Percentiles rank a stretch among this genome's conserved stretches.
phyloP scores from a whole-genome alignment of 1,284 basidiomycete genomes.

The Fomitopsis schrenkii region DNA sequence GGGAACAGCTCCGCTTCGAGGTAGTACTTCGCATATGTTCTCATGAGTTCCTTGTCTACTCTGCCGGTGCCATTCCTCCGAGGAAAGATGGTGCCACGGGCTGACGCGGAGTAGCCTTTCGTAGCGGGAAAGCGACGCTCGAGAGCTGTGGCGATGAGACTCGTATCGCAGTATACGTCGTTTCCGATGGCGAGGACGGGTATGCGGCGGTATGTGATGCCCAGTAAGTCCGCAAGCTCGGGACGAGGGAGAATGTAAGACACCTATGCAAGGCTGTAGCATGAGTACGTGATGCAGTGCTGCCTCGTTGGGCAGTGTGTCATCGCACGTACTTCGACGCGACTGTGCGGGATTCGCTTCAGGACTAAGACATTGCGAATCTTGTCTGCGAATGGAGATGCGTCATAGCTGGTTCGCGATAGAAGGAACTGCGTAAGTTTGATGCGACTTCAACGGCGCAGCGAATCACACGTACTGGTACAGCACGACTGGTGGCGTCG shows the following conservation, averaged over 20 bases:
- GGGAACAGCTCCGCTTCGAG: conserved; percentile 40
- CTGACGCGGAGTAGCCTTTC: conserved; percentile 30
- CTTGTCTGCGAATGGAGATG: conserved; percentile 47
- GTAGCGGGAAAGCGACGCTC: conserved; percentile 46
- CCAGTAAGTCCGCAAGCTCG: conserved; percentile 46
- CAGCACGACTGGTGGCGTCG: conserved; percentile 27
- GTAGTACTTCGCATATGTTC: conserved; percentile 42
- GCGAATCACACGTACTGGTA: conserved; percentile 32
- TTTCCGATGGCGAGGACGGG: conserved; percentile 55
- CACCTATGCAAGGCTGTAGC: conserved; percentile 29
- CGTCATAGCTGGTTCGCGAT: conserved; percentile 38
- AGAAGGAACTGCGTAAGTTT: background rate
- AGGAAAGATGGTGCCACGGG: conserved; percentile 42
- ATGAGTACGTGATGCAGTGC: background rate
- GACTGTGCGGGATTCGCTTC: conserved; percentile 43
- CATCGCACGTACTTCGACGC: conserved; percentile 36
- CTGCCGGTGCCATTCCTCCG: conserved; percentile 34
- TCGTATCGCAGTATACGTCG: conserved; percentile 52
- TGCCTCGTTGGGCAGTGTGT: background rate
- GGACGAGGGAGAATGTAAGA: conserved; percentile 43
- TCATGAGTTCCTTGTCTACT: conserved; percentile 42
- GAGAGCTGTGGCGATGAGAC: conserved; percentile 41
- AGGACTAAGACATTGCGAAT: conserved; percentile 43
- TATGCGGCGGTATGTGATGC: conserved; percentile 49
- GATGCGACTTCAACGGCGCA: background rate